Evolutionary conservation across 2,329 filamentous ascomycete species (phyloP), one percentile per base, ranked within the genome.

Genomic region (Aureobasidium sp.): DNA sequence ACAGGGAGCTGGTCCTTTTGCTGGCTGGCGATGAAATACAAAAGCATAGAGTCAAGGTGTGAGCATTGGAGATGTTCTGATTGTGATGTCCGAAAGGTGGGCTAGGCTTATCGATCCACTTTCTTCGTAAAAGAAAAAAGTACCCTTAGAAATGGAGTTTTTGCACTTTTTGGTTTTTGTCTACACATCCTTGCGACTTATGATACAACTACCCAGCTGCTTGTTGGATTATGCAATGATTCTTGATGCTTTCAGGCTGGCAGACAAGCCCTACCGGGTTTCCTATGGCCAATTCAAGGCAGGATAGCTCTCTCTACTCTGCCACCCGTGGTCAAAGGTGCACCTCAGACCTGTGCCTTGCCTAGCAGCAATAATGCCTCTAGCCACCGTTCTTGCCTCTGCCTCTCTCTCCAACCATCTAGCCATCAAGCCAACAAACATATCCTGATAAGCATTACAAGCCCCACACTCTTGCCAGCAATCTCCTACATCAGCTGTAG

Each of bases 321-420:
- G 46, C 62, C 62, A 63, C 10, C 62, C 62, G 29, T 59, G 55
- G 59, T 63, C 55, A 48, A 63, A 59, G 3, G 47, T 41, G 43
- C 62, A 59, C 26, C 46, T 43, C 26, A 53, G 6, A 13, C 41
- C 43, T 13, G 39, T 39, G 8, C 55, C 55, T 12, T 37, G 29
- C 26, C 62, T 51, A 20, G 27, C 48, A 20, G 46, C 46, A 34
- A 51, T 55, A 9, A 63, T 48, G 5, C 44, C 39, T 24, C 47
- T 37, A 6, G 34, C 62, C 15, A 60, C 48, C 34, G 24, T 32
- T 39, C 53, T 43, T 1, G 62, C 62, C 27, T 63, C 62, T 5
- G 27, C 32, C 32, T 63, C 62, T 24, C 56, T 37, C 20, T 63
- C 62, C 47, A 63, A 43, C 62, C 62, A 63, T 17, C 53, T 46